Percentiles rank a stretch among this genome's conserved stretches.
These are phyloP conservation scores for Bothriochloa decipiens DNA, from an alignment of 176 grass and related monocot genomes.

Conservation along the genomic window DNA sequence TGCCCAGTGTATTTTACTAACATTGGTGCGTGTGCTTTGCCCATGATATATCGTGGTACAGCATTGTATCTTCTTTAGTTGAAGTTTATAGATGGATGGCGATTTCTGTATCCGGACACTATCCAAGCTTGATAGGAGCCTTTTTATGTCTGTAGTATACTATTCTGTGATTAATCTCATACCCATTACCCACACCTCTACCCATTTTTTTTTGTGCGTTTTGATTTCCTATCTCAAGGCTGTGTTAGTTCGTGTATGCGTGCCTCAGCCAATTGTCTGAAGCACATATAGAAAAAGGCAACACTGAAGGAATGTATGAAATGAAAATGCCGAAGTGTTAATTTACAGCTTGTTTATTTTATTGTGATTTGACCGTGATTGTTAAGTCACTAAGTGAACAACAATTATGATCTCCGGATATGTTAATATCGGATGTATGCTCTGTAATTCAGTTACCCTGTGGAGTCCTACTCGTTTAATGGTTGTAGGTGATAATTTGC, in stretches of 20 bases:
- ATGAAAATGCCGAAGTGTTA: too few relatives aligned
- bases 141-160: conserved; percentile 31
- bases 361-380: too few relatives aligned
- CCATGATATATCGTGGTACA: conserved; percentile 44
- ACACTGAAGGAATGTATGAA: not conserved
- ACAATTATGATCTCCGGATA: too few relatives aligned
- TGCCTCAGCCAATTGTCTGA: too few relatives aligned
- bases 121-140: conserved; percentile 37
- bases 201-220: not conserved
- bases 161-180: conserved; percentile 39
- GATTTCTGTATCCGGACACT: conserved; percentile 32
- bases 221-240: not conserved
- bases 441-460: too few relatives aligned
- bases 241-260: too few relatives aligned
- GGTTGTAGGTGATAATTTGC: too few relatives aligned
- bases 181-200: not conserved
- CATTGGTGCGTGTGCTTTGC: conserved; percentile 42
- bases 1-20: conserved; percentile 56
- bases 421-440: too few relatives aligned
- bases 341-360: too few relatives aligned
- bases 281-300: too few relatives aligned
- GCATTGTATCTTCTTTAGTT: conserved; percentile 46
- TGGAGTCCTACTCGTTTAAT: too few relatives aligned
- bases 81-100: conserved; percentile 42
- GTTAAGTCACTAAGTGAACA: too few relatives aligned